Conservation (phyloP, 225 moss, liverwort and hornwort genomes). For the Neckera pumila region DNA sequence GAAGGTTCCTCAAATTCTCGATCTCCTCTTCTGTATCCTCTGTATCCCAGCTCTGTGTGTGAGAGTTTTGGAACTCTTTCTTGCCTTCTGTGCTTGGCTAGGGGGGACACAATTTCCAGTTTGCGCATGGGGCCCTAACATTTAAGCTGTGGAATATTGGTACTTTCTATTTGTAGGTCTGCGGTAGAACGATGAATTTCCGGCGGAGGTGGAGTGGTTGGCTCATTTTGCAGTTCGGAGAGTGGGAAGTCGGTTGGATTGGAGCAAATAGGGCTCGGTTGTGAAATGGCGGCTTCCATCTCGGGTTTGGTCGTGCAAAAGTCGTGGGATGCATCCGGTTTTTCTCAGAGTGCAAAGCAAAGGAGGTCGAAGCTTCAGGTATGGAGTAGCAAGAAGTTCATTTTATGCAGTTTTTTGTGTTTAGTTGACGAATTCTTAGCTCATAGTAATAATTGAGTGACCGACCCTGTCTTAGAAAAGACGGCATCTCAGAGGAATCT, state of each 20-base stretch:
- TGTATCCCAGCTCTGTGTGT: background rate
- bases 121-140: background rate
- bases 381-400: background rate
- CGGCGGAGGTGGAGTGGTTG: background rate
- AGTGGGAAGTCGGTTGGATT: background rate
- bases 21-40: background rate
- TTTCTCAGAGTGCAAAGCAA: background rate
- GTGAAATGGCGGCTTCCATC: constrained; percentile 21
- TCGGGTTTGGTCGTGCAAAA: constrained; percentile 8
- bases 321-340: background rate
- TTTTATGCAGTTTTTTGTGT: background rate
- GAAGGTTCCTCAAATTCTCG: background rate
- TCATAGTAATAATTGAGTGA: background rate
- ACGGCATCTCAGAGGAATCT: too few relatives aligned
- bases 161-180: background rate
- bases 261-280: background rate
- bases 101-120: background rate
- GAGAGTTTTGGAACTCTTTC: background rate
- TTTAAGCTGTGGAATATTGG: background rate
- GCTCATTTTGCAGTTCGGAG: background rate
- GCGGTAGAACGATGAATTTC: background rate
- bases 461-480: too few relatives aligned
- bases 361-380: constrained; percentile 12
- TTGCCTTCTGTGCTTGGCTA: background rate
- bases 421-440: background rate